Base-by-base conservation (phyloP, 306 rosid species). In the Acacia acuminata region DNA sequence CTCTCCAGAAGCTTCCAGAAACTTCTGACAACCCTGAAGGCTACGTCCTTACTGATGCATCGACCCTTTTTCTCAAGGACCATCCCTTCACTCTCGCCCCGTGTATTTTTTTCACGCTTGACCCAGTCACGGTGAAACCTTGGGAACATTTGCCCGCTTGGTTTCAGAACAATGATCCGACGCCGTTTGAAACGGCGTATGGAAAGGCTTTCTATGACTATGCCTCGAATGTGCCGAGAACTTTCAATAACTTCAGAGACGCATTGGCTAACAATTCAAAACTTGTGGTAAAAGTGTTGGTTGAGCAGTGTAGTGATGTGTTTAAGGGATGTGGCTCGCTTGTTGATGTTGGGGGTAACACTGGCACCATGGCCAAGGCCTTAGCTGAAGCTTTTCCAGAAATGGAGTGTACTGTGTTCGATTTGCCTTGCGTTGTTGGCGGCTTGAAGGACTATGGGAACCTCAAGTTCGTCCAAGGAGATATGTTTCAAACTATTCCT, bases 341-440 rank as follows among this genome's bases (percentile, higher is more conserved):
- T 68, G 90, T 91, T 74, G 90, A 91, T 71, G 90, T 89, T 19
- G 94, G 91, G 0, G 94, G 94, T 30, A 90, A 91, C 8, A 83
- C 82, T 0, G 92, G 94, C 32, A 81, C 89, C 13, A 61, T 86
- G 71, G 86, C 84, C 19, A 89, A 87, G 85, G 82, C 86, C 13
- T 71, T 91, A 32, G 88, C 87, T 1, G 45, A 77, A 3, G 74
- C 84, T 0, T 89, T 91, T 48, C 89, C 93, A 3, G 20, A 83
- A 2, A 17, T 79, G 3, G 77, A 89, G 14, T 91, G 94, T 30
- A 79, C n/a, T 64, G 90, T 89, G 0, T 70, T 89, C 24, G 92
- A 91, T 86, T 88, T 86, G 0, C 94, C 92, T 0, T 89, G 83
- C 17, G 92, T 89, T 66, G 87, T 89, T 15, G 82, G 10, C 9